phyloP scores from a whole-genome alignment of 2,329 filamentous ascomycete species.

The Colletotrichum sp. region DNA sequence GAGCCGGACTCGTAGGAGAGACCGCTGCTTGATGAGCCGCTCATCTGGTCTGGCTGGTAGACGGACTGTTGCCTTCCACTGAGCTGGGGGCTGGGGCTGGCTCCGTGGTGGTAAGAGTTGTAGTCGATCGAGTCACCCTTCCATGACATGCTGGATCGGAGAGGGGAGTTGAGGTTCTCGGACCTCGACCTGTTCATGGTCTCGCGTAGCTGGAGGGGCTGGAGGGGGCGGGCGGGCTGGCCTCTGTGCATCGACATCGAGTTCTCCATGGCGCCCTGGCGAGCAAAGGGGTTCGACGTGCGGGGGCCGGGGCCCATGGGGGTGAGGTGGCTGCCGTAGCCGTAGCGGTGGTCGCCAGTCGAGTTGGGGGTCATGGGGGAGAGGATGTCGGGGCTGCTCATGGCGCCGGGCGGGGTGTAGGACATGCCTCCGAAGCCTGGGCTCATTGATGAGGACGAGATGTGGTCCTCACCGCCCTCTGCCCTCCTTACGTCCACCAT shows the following conservation, averaged over 20 bases:
- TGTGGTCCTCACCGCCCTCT: conserved; percentile 64
- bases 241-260: conserved; percentile 45
- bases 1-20: conserved; percentile 55
- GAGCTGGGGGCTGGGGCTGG: conserved; percentile 50
- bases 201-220: conserved; percentile 64
- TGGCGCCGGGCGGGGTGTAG: conserved; percentile 59
- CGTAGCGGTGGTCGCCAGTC: conserved; percentile 50
- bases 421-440: conserved; percentile 71
- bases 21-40: conserved; percentile 42
- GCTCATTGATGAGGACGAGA: conserved; percentile 70
- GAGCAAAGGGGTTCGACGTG: conserved; percentile 57
- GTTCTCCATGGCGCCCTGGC: conserved; percentile 50
- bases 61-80: conserved; percentile 51
- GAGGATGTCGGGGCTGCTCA: conserved; percentile 58
- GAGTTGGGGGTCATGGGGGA: conserved; percentile 57
- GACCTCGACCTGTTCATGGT: conserved; percentile 61
- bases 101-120: conserved; percentile 52
- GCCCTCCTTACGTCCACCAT: conserved; percentile 71
- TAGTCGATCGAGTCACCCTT: conserved; percentile 66
- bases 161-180: conserved; percentile 62
- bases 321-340: conserved; percentile 53
- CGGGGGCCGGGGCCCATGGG: conserved; percentile 53
- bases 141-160: conserved; percentile 67
- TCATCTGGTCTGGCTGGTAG: conserved; percentile 56
- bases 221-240: conserved; percentile 55